Base-by-base conservation (phyloP, 345 rosid genomes). In the Angophora floribunda region DNA sequence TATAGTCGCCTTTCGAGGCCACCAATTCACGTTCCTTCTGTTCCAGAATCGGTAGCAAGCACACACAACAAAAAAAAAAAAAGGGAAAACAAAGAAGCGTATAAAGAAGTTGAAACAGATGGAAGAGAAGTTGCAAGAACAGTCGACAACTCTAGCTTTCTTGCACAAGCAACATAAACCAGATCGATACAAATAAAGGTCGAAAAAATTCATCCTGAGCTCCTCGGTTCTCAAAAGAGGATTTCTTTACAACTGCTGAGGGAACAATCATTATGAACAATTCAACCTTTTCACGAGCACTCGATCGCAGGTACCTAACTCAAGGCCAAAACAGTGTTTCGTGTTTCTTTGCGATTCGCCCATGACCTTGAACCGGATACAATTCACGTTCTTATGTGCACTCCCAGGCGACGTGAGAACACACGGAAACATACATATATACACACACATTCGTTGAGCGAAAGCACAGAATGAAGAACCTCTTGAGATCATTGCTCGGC, bases 1-100 rank as follows among this genome's bases (percentile, higher is more conserved):
- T 15, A 95, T 89, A 85, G 97, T 96, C 57, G 96, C 98, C 89
- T 88, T 93, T 24, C 96, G 96, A 87, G 96, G 90, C 49, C 87
- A 90, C 96, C 94, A 95, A 92, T 80, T 93, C 10, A 52, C 85
- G 63, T 88, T 89, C 88, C 93, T 94, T 92, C 96, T 93, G 91
- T 32, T 67, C 79, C 79, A 0, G 79, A 67, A 67, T 67, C 22
- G 3, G 79, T 67, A 67, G 79, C 22, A 32, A 67, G 79, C 79
- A 32, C 79, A 32, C 44, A 36, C 41, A 36, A 36, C 4, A 36
- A 36, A 36, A 36, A 36, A 36, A 67, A 16, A 30, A 19, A 32
- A 32, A 67, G 11, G 41, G 79, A 67, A 32, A 67, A 32, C 79
- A 16, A 7, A 67, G 36, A 67, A 8, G 16, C 79, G 17, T 67